These are phyloP conservation scores for Apophysomyces elegans DNA, from an alignment of 371 early-diverging fungal genomes.

Conservation along the genomic window DNA sequence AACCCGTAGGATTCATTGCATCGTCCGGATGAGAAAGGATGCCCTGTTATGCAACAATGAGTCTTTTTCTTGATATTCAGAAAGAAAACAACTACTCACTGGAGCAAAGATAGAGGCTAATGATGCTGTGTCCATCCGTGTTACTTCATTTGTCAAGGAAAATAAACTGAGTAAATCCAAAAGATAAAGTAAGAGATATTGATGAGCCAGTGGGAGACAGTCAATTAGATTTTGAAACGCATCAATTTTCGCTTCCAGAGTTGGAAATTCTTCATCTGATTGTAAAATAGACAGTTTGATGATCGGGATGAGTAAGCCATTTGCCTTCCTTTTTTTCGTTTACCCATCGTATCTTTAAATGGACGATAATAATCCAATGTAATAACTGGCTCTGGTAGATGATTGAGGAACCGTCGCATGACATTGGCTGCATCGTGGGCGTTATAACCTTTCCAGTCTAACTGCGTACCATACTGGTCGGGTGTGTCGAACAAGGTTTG, in stretches of 20 bases:
- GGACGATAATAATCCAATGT: slow-evolving; percentile 52
- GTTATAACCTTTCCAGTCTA: slow-evolving; percentile 62
- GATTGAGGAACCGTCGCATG: slow-evolving; percentile 67
- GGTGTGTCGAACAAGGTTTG: slow-evolving; percentile 62
- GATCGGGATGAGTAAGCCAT: neutral
- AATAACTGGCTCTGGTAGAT: slow-evolving; percentile 66
- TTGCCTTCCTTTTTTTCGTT: neutral
- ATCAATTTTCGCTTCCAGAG: slow-evolving; percentile 50
- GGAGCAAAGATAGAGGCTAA: slow-evolving; percentile 69
- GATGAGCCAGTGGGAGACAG: slow-evolving; percentile 57
- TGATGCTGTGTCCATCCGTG: slow-evolving; percentile 61
- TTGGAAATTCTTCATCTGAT: slow-evolving; percentile 51
- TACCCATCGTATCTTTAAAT: slow-evolving; percentile 60
- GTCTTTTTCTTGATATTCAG: neutral
- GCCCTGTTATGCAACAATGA: slow-evolving; percentile 22
- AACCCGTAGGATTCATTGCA: slow-evolving; percentile 60
- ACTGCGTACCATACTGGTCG: slow-evolving; percentile 53
- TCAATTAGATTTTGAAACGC: slow-evolving; percentile 59
- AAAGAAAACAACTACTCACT: slow-evolving; percentile 18
- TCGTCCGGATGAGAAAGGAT: slow-evolving; percentile 63
- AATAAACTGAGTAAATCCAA: slow-evolving; percentile 62
- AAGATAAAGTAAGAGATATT: slow-evolving; percentile 61
- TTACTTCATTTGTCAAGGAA: slow-evolving; percentile 48
- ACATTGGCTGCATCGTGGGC: slow-evolving; percentile 71
- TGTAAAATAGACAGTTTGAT: neutral